A percentile compares a stretch with the other conserved stretches of the same genome.
Conservation (phyloP, 1,139 yeast genomes). For the Scheffersomyces illinoinensis region DNA sequence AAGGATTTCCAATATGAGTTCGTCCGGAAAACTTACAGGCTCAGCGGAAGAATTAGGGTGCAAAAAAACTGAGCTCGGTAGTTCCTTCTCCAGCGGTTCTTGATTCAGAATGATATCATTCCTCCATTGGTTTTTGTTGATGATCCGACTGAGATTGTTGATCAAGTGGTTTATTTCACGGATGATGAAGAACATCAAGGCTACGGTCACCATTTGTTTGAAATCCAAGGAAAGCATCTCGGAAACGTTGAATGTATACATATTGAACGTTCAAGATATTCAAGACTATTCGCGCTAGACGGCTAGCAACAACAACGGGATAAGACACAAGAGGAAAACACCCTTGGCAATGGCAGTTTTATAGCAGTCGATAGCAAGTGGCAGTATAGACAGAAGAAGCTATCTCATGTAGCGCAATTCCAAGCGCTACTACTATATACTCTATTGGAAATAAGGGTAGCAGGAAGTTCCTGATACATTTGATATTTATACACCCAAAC, state of each 20-base stretch:
- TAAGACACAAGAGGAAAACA: not conserved
- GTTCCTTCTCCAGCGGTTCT: not conserved
- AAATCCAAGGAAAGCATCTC: not conserved
- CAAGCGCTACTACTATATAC: not conserved
- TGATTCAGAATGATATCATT: not conserved
- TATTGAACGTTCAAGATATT: not conserved
- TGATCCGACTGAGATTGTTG: not conserved
- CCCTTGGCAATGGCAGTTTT: not conserved
- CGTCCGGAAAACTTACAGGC: not conserved
- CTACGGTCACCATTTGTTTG: not conserved
- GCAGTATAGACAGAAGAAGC: not conserved
- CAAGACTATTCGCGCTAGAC: not conserved
- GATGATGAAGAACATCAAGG: not conserved
- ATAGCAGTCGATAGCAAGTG: not conserved
- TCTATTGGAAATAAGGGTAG: not conserved
- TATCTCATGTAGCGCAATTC: not conserved
- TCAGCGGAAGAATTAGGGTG: not conserved
- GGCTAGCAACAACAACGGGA: not conserved
- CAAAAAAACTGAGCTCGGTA: not conserved
- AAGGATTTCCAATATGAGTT: not conserved
- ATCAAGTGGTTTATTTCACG: not conserved
- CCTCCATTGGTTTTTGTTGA: not conserved
- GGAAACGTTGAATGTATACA: not conserved
- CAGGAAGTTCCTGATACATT: not conserved
- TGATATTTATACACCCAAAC: not conserved